These are phyloP conservation scores for Magnusiomyces suaveolens DNA, from an alignment of 1,139 yeast species.

Conservation along the genomic window DNA sequence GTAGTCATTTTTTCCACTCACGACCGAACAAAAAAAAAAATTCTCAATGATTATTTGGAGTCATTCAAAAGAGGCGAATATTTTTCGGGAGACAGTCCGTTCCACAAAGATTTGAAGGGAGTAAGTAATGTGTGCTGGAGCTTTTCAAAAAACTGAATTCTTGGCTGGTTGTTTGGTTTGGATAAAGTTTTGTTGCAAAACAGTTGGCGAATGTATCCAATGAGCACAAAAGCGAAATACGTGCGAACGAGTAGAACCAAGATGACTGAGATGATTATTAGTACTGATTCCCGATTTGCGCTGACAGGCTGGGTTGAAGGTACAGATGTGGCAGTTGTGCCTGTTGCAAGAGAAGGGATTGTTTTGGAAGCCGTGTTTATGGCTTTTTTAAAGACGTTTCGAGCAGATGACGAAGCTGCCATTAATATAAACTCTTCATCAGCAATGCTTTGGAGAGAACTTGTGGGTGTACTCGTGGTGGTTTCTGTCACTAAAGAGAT, in stretches of 20 bases:
- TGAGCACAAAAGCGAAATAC: conserved; percentile 56
- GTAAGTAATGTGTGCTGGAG: conserved; percentile 26
- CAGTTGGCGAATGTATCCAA: conserved; percentile 47
- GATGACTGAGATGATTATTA: conserved; percentile 51
- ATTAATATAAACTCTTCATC: background rate
- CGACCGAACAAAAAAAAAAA: too few species aligned
- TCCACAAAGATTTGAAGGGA: conserved; percentile 31
- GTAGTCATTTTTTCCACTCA: too few species aligned
- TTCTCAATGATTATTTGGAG: background rate
- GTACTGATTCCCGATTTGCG: conserved; percentile 58
- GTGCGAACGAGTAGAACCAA: conserved; percentile 46
- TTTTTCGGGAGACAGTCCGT: conserved; percentile 36
- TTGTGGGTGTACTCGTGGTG: background rate
- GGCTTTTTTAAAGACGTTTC: background rate
- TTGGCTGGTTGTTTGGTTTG: conserved; percentile 30
- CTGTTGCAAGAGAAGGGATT: background rate
- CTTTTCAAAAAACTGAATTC: conserved; percentile 27
- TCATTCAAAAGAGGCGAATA: conserved; percentile 1
- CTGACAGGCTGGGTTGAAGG: conserved; percentile 51
- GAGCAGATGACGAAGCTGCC: background rate
- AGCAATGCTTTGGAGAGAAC: background rate
- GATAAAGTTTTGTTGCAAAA: conserved; percentile 30
- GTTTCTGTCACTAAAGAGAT: background rate
- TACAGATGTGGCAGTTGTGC: conserved; percentile 17
- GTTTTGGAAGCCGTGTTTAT: background rate